Base-by-base conservation (phyloP, 139 green algal species). In the Chlorella sp. region DNA sequence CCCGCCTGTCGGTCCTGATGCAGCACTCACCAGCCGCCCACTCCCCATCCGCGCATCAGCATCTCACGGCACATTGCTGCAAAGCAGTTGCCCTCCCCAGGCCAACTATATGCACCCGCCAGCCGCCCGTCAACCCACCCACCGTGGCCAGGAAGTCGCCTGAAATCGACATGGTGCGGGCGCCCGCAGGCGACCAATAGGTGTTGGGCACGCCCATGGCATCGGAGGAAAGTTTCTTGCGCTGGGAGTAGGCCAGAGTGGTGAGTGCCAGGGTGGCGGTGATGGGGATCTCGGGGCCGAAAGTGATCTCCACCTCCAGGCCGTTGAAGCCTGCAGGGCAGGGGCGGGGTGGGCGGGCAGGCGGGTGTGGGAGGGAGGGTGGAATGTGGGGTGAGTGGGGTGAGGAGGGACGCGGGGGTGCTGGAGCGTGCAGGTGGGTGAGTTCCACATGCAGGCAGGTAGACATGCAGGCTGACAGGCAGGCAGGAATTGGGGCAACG, bases 141-240 rank as follows among this genome's bases (percentile, higher is more conserved):
- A 83, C 78, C 78, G 37, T 40, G 37, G 37, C 21, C 78, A 83
- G 37, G 1, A 83, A 19, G 40, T 83, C 78, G 39, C 78, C 78
- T 2, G 7, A 22, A 28, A 83, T 83, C 18, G 78, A n/a, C 2
- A 83, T 1, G 4, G 78, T 83, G 37, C 14, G 7, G 78, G 78
- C 78, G 39, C 78, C 78, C 21, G n/a, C 30, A 40, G 78, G 78
- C 15, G 78, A 60, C 78, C 78, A 83, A 24, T 83, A 83, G 21
- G 32, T 28, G 78, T 64, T 83, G 37, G 78, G 78, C n/a, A 83
- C 37, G 78, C 78, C 78, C 78, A 83, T 39, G 37, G n/a, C 78
- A 40, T 83, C 78, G 37, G 39, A 64, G 78, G 39, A 64, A 2
- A 83, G 37, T 7, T 53, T 53, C 78, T 83, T 83, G 39, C 78